Percentiles rank a stretch among this genome's conserved stretches.
Evolutionary conservation across 192 early-diverging fungal genomes (phyloP).

Genomic region (Coemansia sp.): DNA sequence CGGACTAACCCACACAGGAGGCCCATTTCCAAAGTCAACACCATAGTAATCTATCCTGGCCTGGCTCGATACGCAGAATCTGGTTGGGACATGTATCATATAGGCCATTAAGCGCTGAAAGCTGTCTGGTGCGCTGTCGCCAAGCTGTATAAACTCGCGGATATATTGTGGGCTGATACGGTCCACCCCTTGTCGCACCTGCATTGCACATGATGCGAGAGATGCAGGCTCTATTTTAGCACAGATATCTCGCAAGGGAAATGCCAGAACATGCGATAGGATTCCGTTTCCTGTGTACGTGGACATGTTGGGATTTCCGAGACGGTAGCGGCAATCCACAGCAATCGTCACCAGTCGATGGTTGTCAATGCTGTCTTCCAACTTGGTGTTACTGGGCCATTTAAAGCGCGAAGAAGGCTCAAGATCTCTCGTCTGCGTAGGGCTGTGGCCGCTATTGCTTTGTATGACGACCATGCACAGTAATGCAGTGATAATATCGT

Average conservation of each 20-base stretch:
- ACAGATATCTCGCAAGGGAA: not conserved
- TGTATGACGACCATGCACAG: slow-evolving; percentile 7
- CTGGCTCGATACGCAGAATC: slow-evolving; percentile 22
- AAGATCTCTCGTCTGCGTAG: not conserved
- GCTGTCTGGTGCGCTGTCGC: not conserved
- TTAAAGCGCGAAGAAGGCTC: not conserved
- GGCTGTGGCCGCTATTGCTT: slow-evolving; percentile 1
- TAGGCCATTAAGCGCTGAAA: slow-evolving; percentile 13
- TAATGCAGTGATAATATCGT: slow-evolving; percentile 20
- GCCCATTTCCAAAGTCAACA: slow-evolving; percentile 26
- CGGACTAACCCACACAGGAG: slow-evolving; percentile 23
- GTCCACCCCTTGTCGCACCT: slow-evolving; percentile 1
- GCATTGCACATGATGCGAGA: slow-evolving; percentile 9
- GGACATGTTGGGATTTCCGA: not conserved
- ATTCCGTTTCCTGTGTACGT: slow-evolving; percentile 1
- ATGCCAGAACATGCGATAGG: not conserved
- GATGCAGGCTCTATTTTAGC: not conserved
- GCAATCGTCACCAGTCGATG: slow-evolving; percentile 9
- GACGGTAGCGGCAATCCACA: slow-evolving; percentile 19
- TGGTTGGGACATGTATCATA: not conserved
- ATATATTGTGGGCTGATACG: not conserved
- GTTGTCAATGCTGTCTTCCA: not conserved
- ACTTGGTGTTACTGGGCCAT: not conserved
- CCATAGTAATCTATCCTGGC: slow-evolving; percentile 19
- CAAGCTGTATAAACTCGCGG: not conserved